Base-by-base conservation (phyloP, 108 stramenopile species). In the Conticribra weissflogii region DNA sequence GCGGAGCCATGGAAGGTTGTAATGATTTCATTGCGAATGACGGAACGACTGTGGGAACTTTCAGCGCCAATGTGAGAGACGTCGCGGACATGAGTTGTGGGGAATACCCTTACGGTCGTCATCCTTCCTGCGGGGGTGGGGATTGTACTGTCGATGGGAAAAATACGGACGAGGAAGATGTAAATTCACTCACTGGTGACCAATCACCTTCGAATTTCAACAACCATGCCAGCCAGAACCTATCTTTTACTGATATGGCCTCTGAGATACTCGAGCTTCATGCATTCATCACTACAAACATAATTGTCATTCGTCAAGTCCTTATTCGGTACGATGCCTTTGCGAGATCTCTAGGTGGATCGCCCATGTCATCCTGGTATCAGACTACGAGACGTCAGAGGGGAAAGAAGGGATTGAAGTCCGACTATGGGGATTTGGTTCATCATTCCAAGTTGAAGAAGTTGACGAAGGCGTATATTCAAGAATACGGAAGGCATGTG, bases 321-420 rank as follows among this genome's bases (percentile, higher is more conserved):
- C 64, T 92, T 25, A 85, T 88, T 24, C 59, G 82, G 44, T 92
- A 92, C 60, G 88, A 92, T 74, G 88, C 82, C 23, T 86, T 82
- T 59, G 74, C 71, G 1, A 71, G 88, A 44, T 62, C 79, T 2
- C 71, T 76, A 19, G 88, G 82, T 28, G 91, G 85, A 8, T 69
- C 72, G 17, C 86, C 90, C 17, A 81, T 91, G 85, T 29, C 76
- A 31, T 66, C 79, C 0, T 91, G 85, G 79, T 91, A 88, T 72
- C 58, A 63, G 46, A 76, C 50, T 15, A 61, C 68, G 24, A 36
- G 74, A 41, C 68, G 67, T 7, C 1, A 46, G 0, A 45, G 44
- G 33, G 48, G 24, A 7, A 69, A 69, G 12, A 5, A 12, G 68
- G 74, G 68, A 52, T 56, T 56, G 17, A 68, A 34, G 51, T 30